Percentiles rank a stretch among this genome's conserved stretches.
Conservation (phyloP, 306 rosid species). For the Vachellia pachyceras region DNA sequence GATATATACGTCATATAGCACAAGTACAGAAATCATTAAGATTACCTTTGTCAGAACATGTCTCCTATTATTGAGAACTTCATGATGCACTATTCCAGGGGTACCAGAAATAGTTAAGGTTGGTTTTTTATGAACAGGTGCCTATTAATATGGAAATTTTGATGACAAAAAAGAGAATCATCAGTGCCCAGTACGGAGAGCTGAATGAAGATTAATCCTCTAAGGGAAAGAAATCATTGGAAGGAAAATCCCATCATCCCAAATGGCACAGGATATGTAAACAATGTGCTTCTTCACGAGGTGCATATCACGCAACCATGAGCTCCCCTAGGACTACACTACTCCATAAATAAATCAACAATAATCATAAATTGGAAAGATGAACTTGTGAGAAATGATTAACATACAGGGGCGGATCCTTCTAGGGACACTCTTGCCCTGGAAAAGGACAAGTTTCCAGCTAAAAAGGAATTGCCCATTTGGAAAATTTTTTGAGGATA, state of each 20-base stretch:
- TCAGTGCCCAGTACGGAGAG: constrained; percentile 23
- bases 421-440: constrained; percentile 79
- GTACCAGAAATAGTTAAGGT: constrained; percentile 69
- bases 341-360: constrained; percentile 7
- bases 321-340: neutral
- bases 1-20: neutral
- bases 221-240: constrained; percentile 7
- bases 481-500: constrained; percentile 74
- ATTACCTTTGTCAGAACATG: constrained; percentile 87
- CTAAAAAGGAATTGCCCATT: constrained; percentile 71
- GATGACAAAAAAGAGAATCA: constrained; percentile 30
- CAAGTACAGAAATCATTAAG: constrained; percentile 18
- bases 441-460: constrained; percentile 82
- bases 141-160: constrained; percentile 47
- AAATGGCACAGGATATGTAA: neutral
- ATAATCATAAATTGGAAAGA: neutral
- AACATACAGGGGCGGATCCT: constrained; percentile 77
- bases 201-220: constrained; percentile 25
- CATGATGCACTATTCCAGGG: constrained; percentile 84
- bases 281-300: neutral
- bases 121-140: constrained; percentile 80
- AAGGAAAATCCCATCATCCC: constrained; percentile 19
- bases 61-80: constrained; percentile 77
- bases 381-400: constrained; percentile 22
- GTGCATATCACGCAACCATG: neutral